These are phyloP conservation scores for Euryodendron excelsum DNA, from an alignment of 148 eudicot genomes.

Conservation along the genomic window DNA sequence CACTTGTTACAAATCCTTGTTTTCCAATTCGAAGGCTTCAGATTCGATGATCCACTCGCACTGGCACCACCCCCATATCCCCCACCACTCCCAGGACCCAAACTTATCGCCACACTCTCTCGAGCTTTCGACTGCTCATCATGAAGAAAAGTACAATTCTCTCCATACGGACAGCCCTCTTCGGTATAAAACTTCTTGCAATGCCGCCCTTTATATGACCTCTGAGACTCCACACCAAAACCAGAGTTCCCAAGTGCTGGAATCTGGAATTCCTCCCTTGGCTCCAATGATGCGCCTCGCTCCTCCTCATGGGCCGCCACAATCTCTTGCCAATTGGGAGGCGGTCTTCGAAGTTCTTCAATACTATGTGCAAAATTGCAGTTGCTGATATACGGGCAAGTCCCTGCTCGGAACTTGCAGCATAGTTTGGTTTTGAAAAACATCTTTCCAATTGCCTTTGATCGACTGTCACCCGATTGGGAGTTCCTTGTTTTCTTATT, in stretches of 20 bases:
- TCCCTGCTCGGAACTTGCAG: slow-evolving; percentile 88
- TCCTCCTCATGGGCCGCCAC: slow-evolving; percentile 69
- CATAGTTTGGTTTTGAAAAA: slow-evolving; percentile 89
- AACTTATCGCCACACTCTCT: slow-evolving; percentile 67
- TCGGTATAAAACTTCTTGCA: slow-evolving; percentile 90
- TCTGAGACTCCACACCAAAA: slow-evolving; percentile 53
- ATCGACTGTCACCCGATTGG: slow-evolving; percentile 41
- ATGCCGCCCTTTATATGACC: slow-evolving; percentile 84
- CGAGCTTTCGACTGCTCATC: slow-evolving; percentile 88
- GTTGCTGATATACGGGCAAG: slow-evolving; percentile 84
- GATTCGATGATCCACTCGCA: slow-evolving; percentile 4
- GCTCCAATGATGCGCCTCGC: slow-evolving; percentile 27
- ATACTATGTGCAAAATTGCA: slow-evolving; percentile 92
- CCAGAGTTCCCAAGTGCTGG: slow-evolving; percentile 60
- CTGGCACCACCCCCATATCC: slow-evolving; percentile 23
- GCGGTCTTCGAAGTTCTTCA: slow-evolving; percentile 90
- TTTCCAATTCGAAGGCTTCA: slow-evolving; percentile 95
- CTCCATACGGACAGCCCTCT: slow-evolving; percentile 95
- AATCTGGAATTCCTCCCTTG: slow-evolving; percentile 83
- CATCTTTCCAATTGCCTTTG: slow-evolving; percentile 94
- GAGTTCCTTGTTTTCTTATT: slow-evolving; percentile 58
- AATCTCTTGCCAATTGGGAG: slow-evolving; percentile 94
- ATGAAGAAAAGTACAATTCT: slow-evolving; percentile 80
- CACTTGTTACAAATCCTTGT: slow-evolving; percentile 97
- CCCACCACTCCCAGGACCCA: slow-evolving; percentile 54